These are phyloP conservation scores for Phytophthora hybrid DNA, from an alignment of 352 stramenopile species.

Conservation along the genomic window DNA sequence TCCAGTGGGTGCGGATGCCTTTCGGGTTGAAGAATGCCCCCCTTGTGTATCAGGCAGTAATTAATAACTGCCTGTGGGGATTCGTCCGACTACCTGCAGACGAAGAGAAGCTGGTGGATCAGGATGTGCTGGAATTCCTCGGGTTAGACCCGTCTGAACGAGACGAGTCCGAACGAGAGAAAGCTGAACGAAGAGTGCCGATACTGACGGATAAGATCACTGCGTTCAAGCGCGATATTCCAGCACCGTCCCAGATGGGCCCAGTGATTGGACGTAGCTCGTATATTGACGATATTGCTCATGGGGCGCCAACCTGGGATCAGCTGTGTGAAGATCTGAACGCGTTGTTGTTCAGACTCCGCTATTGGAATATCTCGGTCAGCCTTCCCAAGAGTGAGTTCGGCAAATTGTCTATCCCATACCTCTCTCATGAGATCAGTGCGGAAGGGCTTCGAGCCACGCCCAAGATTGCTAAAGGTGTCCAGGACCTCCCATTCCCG, in stretches of 20 bases:
- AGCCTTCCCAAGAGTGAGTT: conserved; percentile 2
- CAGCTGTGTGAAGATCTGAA: conserved; percentile 1
- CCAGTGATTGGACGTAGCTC: background rate
- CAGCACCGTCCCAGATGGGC: background rate
- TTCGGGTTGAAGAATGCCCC: too few species aligned
- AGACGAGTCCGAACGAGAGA: too few species aligned
- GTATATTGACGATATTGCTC: conserved; percentile 1
- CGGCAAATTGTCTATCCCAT: background rate
- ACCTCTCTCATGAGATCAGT: background rate
- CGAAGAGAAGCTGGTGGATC: too few species aligned
- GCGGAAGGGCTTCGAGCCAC: background rate
- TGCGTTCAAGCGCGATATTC: background rate
- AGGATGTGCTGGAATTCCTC: too few species aligned
- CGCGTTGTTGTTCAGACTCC: background rate
- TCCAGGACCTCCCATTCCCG: background rate
- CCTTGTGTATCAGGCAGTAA: too few species aligned
- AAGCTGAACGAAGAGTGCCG: too few species aligned
- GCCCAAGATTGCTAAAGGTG: background rate
- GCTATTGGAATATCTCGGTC: conserved; percentile 10
- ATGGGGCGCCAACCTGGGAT: background rate
- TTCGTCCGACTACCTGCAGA: too few species aligned
- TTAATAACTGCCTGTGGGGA: too few species aligned
- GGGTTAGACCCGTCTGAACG: too few species aligned
- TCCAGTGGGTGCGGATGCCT: too few species aligned
- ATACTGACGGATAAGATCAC: too few species aligned